Base-by-base conservation (phyloP, 345 rosid species). In the Leavenworthia alabamica region DNA sequence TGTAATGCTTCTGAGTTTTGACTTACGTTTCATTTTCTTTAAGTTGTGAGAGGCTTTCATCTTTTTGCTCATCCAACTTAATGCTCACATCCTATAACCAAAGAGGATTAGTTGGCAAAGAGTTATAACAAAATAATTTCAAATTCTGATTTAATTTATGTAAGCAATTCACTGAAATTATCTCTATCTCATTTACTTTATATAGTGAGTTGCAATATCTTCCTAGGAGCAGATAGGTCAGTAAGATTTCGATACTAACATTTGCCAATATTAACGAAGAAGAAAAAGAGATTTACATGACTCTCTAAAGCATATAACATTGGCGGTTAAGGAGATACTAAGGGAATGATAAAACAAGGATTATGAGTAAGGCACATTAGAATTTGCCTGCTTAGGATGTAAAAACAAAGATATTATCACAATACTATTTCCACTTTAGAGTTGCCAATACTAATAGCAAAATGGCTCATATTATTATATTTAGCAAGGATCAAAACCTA, bases 21-120 rank as follows among this genome's bases (percentile, higher is more conserved):
- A 55, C 93, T 83, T 82, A 92, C 98, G 80, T 92, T 64, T 89
- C 98, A 71, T 92, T 92, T 79, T 92, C 96, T 77, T 82, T 92
- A 48, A 92, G 80, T 75, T 86, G 93, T 22, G 89, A 13, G 60
- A 89, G 85, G 60, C 80, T 79, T 55, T 86, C 98, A 54, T 86
- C 84, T 71, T 89, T 92, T 77, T 89, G 96, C 70, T 85, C 89
- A 13, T 89, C 98, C 70, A 92, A 76, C 86, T 78, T 92, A 54
- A 69, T 67, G 80, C 88, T 86, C 72, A 89, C 96, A 67, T 89
- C 98, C 96, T 92, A 76, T 45, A 66, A 39, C 54, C 76, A 42
- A 74, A 54, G 51, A 45, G 6, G 33, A 15, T 59, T 35, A 19
- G 56, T 0, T 41, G 42, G 66, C 40, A 10, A 26, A 41, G 13